Conservation (phyloP, 148 eudicot species). For the Vaccinium macrocarpon region DNA sequence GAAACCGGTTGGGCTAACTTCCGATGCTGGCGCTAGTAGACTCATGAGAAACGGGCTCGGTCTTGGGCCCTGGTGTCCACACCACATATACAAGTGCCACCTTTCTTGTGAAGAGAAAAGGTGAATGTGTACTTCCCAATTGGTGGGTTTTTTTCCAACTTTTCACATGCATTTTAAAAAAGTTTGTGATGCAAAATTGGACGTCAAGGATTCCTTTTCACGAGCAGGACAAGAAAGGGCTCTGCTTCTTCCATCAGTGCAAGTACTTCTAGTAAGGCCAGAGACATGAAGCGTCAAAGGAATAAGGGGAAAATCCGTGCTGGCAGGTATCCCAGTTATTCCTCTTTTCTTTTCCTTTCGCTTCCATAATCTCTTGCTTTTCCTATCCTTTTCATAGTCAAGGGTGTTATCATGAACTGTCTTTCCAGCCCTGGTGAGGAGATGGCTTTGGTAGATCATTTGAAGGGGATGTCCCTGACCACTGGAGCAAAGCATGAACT, state of each 20-base stretch:
- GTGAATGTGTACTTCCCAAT: not conserved
- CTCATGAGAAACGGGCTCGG: no score
- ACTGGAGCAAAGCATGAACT: conserved; percentile 71
- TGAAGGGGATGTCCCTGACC: conserved; percentile 78
- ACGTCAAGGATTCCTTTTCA: conserved; percentile 13
- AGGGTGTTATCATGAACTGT: conserved; percentile 10
- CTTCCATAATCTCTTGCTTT: not conserved
- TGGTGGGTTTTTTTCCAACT: not conserved
- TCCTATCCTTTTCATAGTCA: not conserved
- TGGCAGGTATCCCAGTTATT: conserved; percentile 63
- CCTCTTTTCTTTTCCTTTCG: not conserved
- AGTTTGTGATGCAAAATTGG: not conserved
- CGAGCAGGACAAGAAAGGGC: conserved; percentile 67
- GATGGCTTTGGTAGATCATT: conserved; percentile 85
- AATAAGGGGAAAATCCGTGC: conserved; percentile 95
- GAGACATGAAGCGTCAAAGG: conserved; percentile 59
- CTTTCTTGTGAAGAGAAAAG: not conserved
- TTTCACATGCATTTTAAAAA: not conserved
- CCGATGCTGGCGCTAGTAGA: no score
- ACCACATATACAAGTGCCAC: no score
- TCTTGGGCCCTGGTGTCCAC: no score
- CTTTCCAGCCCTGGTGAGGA: conserved; percentile 83
- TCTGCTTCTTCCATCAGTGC: conserved; percentile 66
- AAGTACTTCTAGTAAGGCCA: conserved; percentile 61
- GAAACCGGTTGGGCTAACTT: no score